Percentiles rank a stretch among this genome's conserved stretches.
Evolutionary conservation across 306 rosid species (phyloP).

Genomic region (Acacia acuminata): DNA sequence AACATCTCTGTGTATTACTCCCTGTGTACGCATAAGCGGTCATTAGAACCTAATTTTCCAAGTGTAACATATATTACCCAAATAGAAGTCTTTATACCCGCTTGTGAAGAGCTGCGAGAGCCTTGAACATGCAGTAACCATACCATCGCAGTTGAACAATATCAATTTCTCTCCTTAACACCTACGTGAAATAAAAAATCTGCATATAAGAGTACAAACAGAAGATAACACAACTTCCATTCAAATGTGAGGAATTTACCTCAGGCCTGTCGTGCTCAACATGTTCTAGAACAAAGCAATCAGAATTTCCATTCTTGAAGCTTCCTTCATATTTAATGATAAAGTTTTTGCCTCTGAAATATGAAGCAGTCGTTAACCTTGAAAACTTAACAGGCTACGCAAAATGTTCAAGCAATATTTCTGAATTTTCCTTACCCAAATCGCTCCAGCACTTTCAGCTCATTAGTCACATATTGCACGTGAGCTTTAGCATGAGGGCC

Average conservation of each 20-base stretch:
- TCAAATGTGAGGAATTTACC: constrained; percentile 39
- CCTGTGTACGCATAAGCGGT: constrained; percentile 39
- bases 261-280: constrained; percentile 75
- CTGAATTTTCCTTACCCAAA: constrained; percentile 45
- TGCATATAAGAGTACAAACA: neutral
- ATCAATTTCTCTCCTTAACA: constrained; percentile 60
- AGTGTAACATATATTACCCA: neutral
- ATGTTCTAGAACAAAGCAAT: constrained; percentile 58
- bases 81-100: constrained; percentile 42
- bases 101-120: constrained; percentile 62
- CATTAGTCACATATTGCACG: constrained; percentile 44
- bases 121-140: constrained; percentile 67
- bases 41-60: neutral
- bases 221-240: neutral
- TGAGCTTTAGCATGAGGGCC: constrained; percentile 57
- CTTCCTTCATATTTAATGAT: constrained; percentile 52
- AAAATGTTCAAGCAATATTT: neutral
- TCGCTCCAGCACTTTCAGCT: constrained; percentile 51
- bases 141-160: constrained; percentile 61
- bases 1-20: constrained; percentile 61
- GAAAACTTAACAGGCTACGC: neutral
- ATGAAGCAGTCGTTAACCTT: constrained; percentile 6
- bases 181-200: constrained; percentile 36
- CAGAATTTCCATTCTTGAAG: constrained; percentile 41
- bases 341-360: constrained; percentile 51